Conservation (phyloP, 768 basidiomycete species). For the Leccinellum luteum region DNA sequence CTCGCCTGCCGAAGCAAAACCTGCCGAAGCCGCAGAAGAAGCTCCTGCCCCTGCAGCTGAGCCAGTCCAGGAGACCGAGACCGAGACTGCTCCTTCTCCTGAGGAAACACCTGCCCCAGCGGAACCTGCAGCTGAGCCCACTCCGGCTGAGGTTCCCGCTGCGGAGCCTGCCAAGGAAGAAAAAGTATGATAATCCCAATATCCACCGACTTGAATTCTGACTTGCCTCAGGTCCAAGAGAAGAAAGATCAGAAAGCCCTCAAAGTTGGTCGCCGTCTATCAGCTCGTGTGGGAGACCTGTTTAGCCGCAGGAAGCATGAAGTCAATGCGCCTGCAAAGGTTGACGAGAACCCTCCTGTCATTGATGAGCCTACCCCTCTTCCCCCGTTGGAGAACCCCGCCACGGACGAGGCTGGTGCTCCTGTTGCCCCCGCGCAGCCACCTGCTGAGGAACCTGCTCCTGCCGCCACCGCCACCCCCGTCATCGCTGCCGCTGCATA, state of each 20-base stretch:
- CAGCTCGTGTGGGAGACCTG: conserved; percentile 77
- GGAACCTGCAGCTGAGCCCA: conserved; percentile 30
- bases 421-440: conserved; percentile 32
- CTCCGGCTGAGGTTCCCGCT: conserved; percentile 37
- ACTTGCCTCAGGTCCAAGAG: conserved; percentile 37
- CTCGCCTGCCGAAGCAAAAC: conserved; percentile 28
- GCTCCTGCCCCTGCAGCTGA: conserved; percentile 19
- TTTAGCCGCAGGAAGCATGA: conserved; percentile 75
- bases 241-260: conserved; percentile 47
- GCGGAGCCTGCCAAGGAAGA: conserved; percentile 52
- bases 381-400: conserved; percentile 82
- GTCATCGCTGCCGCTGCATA: conserved; percentile 82
- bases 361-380: conserved; percentile 81
- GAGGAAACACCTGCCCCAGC: conserved; percentile 26
- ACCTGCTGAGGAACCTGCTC: conserved; percentile 36
- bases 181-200: conserved; percentile 38
- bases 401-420: conserved; percentile 42
- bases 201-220: neutral
- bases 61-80: conserved; percentile 45
- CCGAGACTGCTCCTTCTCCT: conserved; percentile 38
- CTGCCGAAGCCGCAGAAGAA: conserved; percentile 42
- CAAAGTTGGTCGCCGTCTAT: conserved; percentile 82
- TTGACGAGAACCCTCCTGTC: conserved; percentile 86
- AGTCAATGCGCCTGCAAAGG: conserved; percentile 69
- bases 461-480: conserved; percentile 47